Percentiles rank a stretch among this genome's conserved stretches.
Evolutionary conservation across 257 asterid genomes (phyloP).

Genomic region (Solanum pinnatisectum): DNA sequence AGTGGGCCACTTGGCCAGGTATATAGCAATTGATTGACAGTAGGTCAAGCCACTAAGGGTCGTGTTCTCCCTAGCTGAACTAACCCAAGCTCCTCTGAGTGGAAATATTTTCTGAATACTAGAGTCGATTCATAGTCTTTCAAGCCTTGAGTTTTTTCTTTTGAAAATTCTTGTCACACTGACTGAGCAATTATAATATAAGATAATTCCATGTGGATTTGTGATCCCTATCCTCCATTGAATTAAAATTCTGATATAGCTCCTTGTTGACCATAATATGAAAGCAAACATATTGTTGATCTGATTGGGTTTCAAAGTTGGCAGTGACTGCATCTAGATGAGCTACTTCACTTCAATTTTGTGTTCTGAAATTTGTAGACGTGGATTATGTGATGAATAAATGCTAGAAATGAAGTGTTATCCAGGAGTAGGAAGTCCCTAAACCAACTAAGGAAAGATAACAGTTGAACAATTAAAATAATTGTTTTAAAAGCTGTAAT

Average conservation of each 20-base stretch:
- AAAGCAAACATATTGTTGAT: neutral
- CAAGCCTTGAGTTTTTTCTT: neutral
- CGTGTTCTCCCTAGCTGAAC: neutral
- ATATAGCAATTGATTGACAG: neutral
- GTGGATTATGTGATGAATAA: neutral
- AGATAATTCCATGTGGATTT: neutral
- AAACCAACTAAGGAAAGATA: neutral
- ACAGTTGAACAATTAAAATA: neutral
- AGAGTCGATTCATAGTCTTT: too few species aligned
- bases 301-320: neutral
- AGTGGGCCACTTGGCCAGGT: neutral
- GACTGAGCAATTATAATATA: neutral
- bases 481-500: neutral
- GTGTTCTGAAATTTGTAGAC: neutral
- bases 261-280: neutral
- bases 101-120: neutral
- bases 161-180: neutral
- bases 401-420: neutral
- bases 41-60: neutral
- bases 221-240: neutral
- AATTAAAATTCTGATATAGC: too few species aligned
- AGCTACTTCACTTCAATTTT: neutral
- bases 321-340: neutral
- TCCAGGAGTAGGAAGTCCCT: neutral
- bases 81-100: neutral